Conservation (phyloP, 495 filamentous ascomycete genomes). For the Aspergillus panamensis region DNA sequence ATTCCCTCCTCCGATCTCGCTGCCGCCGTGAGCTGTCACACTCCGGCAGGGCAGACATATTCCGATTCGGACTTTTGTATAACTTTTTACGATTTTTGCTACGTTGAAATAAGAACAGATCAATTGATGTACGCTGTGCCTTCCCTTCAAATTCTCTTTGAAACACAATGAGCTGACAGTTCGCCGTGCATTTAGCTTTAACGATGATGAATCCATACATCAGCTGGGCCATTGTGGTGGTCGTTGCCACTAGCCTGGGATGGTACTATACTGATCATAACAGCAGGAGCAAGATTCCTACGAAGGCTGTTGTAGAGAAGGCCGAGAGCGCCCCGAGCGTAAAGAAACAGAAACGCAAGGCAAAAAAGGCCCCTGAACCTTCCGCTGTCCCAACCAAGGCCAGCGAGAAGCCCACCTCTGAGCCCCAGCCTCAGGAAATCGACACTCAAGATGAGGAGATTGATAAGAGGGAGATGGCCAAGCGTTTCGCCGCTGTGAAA, state of each 20-base stretch:
- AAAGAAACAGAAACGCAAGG: conserved; percentile 46
- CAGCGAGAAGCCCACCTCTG: conserved; percentile 38
- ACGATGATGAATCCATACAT: conserved; percentile 48
- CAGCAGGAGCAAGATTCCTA: conserved; percentile 33
- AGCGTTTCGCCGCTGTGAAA: conserved; percentile 63
- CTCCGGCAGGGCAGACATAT: conserved; percentile 4
- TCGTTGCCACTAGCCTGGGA: conserved; percentile 44
- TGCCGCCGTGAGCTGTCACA: conserved; percentile 4
- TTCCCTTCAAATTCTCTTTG: not conserved
- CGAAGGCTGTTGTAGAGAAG: conserved; percentile 36
- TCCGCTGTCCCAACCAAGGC: conserved; percentile 26
- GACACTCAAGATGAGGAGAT: conserved; percentile 56
- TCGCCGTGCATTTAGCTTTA: conserved; percentile 8
- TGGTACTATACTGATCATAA: conserved; percentile 46
- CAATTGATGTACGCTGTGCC: conserved; percentile 6
- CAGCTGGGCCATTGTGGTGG: conserved; percentile 58
- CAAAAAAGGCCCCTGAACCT: conserved; percentile 35
- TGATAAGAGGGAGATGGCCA: conserved; percentile 69
- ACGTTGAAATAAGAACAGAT: conserved; percentile 8
- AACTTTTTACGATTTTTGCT: conserved; percentile 10
- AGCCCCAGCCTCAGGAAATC: conserved; percentile 35
- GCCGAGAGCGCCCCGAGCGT: conserved; percentile 28
- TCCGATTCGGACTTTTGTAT: conserved; percentile 1
- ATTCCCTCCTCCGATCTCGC: not conserved
- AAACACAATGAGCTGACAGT: conserved; percentile 12